phyloP scores from a whole-genome alignment of 2,329 filamentous ascomycete genomes.

The Phialophora chinensis region DNA sequence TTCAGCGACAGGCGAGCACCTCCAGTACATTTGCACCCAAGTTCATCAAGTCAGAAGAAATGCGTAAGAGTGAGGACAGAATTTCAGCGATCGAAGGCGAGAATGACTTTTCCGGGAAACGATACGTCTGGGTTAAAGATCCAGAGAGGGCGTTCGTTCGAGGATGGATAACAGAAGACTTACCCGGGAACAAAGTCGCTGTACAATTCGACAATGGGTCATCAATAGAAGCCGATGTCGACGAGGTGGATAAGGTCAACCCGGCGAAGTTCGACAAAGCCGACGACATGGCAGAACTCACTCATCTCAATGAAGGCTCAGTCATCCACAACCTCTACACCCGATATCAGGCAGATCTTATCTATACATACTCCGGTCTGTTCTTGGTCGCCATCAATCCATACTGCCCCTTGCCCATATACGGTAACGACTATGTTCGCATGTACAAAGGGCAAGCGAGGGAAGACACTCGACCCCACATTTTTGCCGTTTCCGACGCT shows the following conservation, averaged over 20 bases:
- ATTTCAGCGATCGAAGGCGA: slow-evolving; percentile 86
- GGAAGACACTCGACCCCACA: slow-evolving; percentile 95
- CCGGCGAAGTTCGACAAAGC: slow-evolving; percentile 99
- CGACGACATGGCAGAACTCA: slow-evolving; percentile 98
- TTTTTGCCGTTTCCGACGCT: slow-evolving; percentile 96
- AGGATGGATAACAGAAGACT: slow-evolving; percentile 87
- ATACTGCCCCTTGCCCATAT: slow-evolving; percentile 92
- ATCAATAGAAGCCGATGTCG: slow-evolving; percentile 83
- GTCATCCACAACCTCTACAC: slow-evolving; percentile 97
- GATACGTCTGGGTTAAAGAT: slow-evolving; percentile 97
- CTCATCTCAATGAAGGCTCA: slow-evolving; percentile 95
- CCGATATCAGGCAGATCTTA: slow-evolving; percentile 92
- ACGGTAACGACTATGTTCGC: slow-evolving; percentile 94
- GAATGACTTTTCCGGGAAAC: slow-evolving; percentile 97
- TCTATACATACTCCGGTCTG: slow-evolving; percentile 95
- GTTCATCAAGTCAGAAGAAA: slow-evolving; percentile 89
- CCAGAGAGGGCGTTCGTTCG: slow-evolving; percentile 85
- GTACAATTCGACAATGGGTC: slow-evolving; percentile 94
- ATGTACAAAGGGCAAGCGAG: slow-evolving; percentile 93
- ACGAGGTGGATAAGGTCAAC: slow-evolving; percentile 97
- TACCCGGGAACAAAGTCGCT: slow-evolving; percentile 70
- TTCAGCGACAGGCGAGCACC: slow-evolving; percentile 69
- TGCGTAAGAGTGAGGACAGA: slow-evolving; percentile 63
- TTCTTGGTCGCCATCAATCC: slow-evolving; percentile 98
- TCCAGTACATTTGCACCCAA: slow-evolving; percentile 88